Base-by-base conservation (phyloP, 2,329 filamentous ascomycete species). In the Exserohilum rostratum region DNA sequence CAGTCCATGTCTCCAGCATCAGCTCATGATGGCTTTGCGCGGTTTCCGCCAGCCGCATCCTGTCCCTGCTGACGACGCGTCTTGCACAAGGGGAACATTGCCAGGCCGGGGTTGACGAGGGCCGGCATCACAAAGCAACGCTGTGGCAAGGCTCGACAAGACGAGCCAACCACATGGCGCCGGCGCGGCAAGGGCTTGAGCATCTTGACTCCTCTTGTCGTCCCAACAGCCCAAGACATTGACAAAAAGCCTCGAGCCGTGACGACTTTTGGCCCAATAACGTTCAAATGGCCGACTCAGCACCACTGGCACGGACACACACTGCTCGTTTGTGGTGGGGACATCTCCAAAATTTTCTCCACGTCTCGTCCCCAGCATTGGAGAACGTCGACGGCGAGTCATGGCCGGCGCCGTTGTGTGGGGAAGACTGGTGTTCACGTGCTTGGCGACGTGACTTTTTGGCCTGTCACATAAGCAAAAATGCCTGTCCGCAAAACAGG, bases 321-420 rank as follows among this genome's bases (percentile, higher is more conserved):
- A 18, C 15, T n/a, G 22, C 38, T 18, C 22, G 11, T 38, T 43
- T 34, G 12, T 35, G 35, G 52, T 51, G 52, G 52, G 18, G 52
- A 51, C 38, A 6, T 20, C 35, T 55, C 52, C 52, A 51, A 35
- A 35, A 29, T 55, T 51, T 46, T 46, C 52, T 51, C 52, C 52
- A 55, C 20, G 29, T 43, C 12, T 40, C 34, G 31, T 33, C 45
- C 46, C 47, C 47, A 46, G 40, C 40, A 20, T 46, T 7, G 22
- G n/a, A 29, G 15, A 39, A 7, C 4, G 22, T 33, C 34, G 40
- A 35, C 29, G 22, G 11, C 25, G 13, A 42, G 47, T 42, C 52
- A 45, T 25, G 27, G 12, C n/a, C 22, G 7, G 22, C 22, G 7
- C 22, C 22, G 22, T 25, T 25, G 17, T 25, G 42, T 38, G 25